Conservation (phyloP, 108 stramenopile species). For the Cyclotella kingstonii region DNA sequence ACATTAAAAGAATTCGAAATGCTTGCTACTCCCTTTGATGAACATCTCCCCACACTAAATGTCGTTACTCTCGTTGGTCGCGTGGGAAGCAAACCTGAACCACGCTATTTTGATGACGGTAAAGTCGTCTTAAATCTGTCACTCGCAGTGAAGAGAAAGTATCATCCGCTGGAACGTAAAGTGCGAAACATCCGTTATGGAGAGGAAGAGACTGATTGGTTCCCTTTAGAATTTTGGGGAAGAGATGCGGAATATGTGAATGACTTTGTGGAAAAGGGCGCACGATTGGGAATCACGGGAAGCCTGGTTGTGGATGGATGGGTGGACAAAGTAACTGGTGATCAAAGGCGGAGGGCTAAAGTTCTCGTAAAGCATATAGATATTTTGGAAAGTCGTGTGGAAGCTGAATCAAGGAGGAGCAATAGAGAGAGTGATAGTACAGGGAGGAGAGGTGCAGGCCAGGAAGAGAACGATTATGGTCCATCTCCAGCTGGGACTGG, state of each 20-base stretch:
- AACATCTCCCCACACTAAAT: constrained; percentile 74
- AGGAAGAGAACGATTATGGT: constrained; percentile 36
- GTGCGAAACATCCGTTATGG: constrained; percentile 58
- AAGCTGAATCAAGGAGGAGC: constrained; percentile 53
- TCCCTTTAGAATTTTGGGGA: constrained; percentile 88
- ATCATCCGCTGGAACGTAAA: constrained; percentile 77
- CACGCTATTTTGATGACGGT: constrained; percentile 86
- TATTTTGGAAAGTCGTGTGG: constrained; percentile 73
- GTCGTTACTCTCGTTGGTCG: constrained; percentile 82
- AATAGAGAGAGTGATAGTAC: constrained; percentile 12
- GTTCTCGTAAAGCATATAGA: constrained; percentile 72
- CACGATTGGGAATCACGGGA: constrained; percentile 70
- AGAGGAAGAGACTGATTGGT: constrained; percentile 94
- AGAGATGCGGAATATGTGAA: constrained; percentile 80
- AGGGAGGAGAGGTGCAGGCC: constrained; percentile 15
- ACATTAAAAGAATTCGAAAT: constrained; percentile 40
- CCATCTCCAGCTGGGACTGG: constrained; percentile 34
- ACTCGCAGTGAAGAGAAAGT: constrained; percentile 82
- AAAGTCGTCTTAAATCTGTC: constrained; percentile 84
- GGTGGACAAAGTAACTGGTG: constrained; percentile 63
- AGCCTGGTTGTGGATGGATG: constrained; percentile 61
- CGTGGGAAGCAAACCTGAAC: constrained; percentile 77
- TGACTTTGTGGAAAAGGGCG: constrained; percentile 75
- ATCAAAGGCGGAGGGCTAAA: constrained; percentile 51
- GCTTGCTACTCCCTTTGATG: constrained; percentile 60